Evolutionary conservation across 768 basidiomycete genomes (phyloP).

Genomic region (Tulasnella sp.): DNA sequence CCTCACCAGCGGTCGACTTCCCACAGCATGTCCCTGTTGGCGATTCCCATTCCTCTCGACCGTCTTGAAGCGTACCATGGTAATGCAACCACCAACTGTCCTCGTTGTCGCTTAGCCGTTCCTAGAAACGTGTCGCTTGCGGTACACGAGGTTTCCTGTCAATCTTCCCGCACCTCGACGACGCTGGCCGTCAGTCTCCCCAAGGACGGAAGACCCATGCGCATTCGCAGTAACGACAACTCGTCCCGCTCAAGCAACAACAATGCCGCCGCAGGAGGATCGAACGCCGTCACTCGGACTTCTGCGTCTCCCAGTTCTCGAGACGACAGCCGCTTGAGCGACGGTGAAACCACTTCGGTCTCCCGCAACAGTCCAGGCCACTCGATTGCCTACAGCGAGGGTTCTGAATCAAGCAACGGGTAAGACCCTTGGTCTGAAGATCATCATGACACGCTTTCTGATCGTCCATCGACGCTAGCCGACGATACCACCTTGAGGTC

Average conservation of each 20-base stretch:
- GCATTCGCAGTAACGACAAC: conserved; percentile 7
- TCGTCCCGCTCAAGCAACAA: background rate
- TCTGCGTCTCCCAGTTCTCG: background rate
- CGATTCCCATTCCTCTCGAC: background rate
- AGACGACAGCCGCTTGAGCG: background rate
- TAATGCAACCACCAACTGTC: background rate
- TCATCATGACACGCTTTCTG: background rate
- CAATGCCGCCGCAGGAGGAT: background rate
- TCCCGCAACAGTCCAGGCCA: conserved; percentile 10
- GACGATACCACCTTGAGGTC: conserved; percentile 69
- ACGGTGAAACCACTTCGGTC: background rate
- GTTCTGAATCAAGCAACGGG: background rate
- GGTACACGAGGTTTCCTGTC: conserved; percentile 8
- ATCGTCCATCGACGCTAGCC: background rate
- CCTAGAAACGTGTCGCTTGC: conserved; percentile 8
- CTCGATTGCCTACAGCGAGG: conserved; percentile 14
- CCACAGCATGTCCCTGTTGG: conserved; percentile 7
- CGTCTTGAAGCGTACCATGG: background rate
- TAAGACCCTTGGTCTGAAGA: background rate
- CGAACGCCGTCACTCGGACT: background rate
- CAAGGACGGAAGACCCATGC: background rate
- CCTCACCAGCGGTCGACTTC: background rate
- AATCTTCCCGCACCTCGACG: background rate
- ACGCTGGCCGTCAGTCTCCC: conserved; percentile 3
- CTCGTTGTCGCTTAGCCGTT: background rate